These are phyloP conservation scores for Favolaschia claudopus DNA, from an alignment of 768 basidiomycete genomes.

Conservation along the genomic window DNA sequence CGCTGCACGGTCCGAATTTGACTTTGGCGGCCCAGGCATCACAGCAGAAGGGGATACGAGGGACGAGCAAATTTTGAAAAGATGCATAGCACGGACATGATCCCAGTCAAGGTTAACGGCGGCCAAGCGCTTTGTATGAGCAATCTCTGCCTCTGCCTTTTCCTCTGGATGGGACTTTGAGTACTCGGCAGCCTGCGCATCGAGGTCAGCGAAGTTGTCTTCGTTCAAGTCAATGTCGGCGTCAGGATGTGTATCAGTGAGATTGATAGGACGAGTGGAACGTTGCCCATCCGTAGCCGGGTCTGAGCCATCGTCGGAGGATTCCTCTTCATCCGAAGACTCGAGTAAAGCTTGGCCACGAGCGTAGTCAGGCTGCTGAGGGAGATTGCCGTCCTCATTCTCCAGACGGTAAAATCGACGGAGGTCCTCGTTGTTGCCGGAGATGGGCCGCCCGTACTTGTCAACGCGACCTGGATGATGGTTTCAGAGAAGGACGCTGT, in stretches of 20 bases:
- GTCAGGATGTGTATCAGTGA: constrained; percentile 45
- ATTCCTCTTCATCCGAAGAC: constrained; percentile 80
- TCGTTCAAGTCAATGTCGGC: constrained; percentile 85
- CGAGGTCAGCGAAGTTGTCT: constrained; percentile 69
- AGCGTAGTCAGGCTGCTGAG: constrained; percentile 76
- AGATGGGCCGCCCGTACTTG: constrained; percentile 85
- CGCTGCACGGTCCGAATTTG: constrained; percentile 22
- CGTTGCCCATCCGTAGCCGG: constrained; percentile 60
- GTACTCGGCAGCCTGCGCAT: constrained; percentile 76
- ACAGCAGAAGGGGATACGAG: constrained; percentile 68
- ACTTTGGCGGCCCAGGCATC: constrained; percentile 24
- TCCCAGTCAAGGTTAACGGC: constrained; percentile 99
- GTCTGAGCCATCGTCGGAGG: constrained; percentile 55
- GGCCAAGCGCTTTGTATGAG: constrained; percentile 77
- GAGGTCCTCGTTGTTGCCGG: constrained; percentile 74
- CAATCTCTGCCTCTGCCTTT: constrained; percentile 44
- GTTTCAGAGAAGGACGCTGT: constrained; percentile 26
- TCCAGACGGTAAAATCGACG: constrained; percentile 83
- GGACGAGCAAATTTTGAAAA: constrained; percentile 93
- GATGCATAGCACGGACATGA: constrained; percentile 85
- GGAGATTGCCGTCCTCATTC: constrained; percentile 44
- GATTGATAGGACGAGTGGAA: constrained; percentile 49
- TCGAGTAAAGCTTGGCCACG: constrained; percentile 89
- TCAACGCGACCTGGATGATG: constrained; percentile 67
- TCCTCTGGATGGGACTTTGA: constrained; percentile 56